A percentile compares a stretch with the other conserved stretches of the same genome.
phyloP scores from a whole-genome alignment of 2,329 filamentous ascomycete species.

The Apiospora pterosperma region DNA sequence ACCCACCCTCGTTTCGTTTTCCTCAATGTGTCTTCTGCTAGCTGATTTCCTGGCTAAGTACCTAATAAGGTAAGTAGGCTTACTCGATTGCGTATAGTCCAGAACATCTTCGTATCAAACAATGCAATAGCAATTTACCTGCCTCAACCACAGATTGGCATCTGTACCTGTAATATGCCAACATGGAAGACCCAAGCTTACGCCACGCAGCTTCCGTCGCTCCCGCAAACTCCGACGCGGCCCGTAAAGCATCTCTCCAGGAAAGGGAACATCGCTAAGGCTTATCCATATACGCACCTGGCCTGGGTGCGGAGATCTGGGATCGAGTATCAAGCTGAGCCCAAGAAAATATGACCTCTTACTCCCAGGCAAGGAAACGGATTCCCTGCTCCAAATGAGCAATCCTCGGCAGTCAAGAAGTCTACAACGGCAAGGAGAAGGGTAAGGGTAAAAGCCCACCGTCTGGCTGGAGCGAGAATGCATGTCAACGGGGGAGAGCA shows the following conservation, averaged over 20 bases:
- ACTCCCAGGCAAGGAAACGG: background rate
- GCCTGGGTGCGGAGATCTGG: background rate
- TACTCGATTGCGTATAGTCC: background rate
- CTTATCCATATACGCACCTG: background rate
- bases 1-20: no score
- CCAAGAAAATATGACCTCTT: background rate
- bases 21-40: background rate
- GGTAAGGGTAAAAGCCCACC: background rate
- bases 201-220: background rate
- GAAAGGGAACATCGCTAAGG: background rate
- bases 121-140: background rate
- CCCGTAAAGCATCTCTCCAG: background rate
- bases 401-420: no score
- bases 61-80: no score
- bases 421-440: background rate
- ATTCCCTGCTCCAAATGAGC: background rate
- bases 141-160: background rate
- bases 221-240: background rate
- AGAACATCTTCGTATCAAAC: no score
- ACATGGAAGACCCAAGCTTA: background rate
- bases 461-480: background rate
- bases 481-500: background rate
- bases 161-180: background rate
- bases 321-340: background rate
- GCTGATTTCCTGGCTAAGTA: background rate